phyloP scores from a whole-genome alignment of 2,329 filamentous ascomycete genomes.

The Hirsutella minnesotensis region DNA sequence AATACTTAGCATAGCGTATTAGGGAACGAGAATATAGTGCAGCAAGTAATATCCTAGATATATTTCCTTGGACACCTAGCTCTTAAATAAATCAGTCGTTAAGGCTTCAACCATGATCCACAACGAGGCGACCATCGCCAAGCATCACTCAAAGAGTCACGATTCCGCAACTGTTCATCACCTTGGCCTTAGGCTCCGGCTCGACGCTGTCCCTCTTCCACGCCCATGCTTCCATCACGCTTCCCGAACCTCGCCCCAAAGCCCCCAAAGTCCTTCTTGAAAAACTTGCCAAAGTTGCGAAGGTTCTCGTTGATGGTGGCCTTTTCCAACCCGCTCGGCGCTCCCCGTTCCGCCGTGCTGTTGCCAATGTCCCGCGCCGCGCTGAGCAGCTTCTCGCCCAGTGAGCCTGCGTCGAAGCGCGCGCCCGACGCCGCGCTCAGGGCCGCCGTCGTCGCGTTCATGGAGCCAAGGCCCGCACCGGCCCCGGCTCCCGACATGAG shows the following conservation, averaged over 20 bases:
- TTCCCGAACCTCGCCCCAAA: slow-evolving; percentile 64
- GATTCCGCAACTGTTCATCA: too few relatives aligned
- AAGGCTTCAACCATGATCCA: too few relatives aligned
- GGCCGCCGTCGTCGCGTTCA: slow-evolving; percentile 31
- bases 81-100: too few relatives aligned
- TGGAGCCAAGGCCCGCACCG: slow-evolving; percentile 20
- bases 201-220: slow-evolving; percentile 12
- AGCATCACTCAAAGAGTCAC: too few relatives aligned
- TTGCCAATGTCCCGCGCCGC: slow-evolving; percentile 78
- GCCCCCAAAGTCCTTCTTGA: slow-evolving; percentile 72
- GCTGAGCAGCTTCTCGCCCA: slow-evolving; percentile 81
- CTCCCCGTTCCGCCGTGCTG: slow-evolving; percentile 12
- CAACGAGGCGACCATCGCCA: too few relatives aligned
- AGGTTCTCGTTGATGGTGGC: slow-evolving; percentile 83
- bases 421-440: slow-evolving; percentile 17
- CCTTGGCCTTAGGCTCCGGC: neutral
- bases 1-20: too few relatives aligned
- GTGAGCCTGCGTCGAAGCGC: slow-evolving; percentile 67
- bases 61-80: too few relatives aligned
- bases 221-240: slow-evolving; percentile 31
- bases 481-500: slow-evolving; percentile 38
- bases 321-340: slow-evolving; percentile 37
- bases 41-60: slow-evolving; percentile 1
- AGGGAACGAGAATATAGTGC: slow-evolving; percentile 3
- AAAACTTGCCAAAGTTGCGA: slow-evolving; percentile 94